Evolutionary conservation across 805 yeast genomes (phyloP).

Genomic region (Wickerhamomyces tratensis): DNA sequence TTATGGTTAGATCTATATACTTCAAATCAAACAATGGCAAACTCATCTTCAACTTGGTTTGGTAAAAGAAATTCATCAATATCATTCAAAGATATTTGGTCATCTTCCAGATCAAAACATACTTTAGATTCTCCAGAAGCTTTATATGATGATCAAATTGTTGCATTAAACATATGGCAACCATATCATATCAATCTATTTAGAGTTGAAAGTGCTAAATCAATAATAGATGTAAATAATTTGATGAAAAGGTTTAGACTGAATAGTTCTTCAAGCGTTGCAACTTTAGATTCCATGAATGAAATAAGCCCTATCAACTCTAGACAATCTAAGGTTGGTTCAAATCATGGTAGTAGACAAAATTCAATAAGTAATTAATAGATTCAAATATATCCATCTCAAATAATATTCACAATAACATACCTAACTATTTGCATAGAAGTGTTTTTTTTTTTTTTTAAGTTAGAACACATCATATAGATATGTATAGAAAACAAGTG

Average conservation of each 20-base stretch:
- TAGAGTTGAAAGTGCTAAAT: conserved; percentile 32
- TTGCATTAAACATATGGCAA: conserved; percentile 24
- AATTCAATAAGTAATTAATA: conserved; percentile 1
- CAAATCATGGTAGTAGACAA: conserved; percentile 4
- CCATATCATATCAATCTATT: conserved; percentile 32
- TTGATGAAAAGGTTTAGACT: conserved; percentile 27
- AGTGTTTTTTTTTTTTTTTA: too few species aligned
- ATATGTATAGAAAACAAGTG: too few species aligned
- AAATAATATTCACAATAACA: too few species aligned
- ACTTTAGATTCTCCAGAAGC: background rate
- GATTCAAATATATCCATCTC: too few species aligned
- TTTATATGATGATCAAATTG: background rate
- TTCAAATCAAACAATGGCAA: conserved; percentile 10
- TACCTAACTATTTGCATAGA: too few species aligned
- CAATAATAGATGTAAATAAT: conserved; percentile 31
- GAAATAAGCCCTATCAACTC: conserved; percentile 9
- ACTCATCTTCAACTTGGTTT: conserved; percentile 13
- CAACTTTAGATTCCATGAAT: conserved; percentile 4
- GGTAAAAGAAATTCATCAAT: conserved; percentile 13
- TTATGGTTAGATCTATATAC: conserved; percentile 50
- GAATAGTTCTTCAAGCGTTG: conserved; percentile 17
- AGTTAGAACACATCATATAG: too few species aligned
- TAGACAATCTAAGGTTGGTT: conserved; percentile 2
- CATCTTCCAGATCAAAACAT: background rate
- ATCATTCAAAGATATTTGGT: conserved; percentile 12